Evolutionary conservation across 2,329 filamentous ascomycete species (phyloP).

Genomic region (Endoconidiophora laricicola): DNA sequence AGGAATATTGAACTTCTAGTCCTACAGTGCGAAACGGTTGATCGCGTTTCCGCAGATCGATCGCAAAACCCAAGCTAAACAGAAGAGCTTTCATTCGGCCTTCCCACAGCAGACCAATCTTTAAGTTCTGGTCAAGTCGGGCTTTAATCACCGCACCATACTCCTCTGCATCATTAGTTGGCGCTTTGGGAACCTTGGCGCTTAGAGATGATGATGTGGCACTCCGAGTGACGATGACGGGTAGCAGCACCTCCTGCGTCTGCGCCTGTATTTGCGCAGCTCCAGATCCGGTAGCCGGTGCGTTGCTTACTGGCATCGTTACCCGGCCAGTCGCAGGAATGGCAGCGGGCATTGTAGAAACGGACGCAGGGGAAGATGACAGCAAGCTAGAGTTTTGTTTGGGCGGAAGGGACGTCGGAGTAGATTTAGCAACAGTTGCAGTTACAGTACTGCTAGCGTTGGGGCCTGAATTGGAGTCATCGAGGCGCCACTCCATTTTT

Average conservation of each 20-base stretch:
- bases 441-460: neutral
- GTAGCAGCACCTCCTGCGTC: neutral
- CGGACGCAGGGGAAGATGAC: neutral
- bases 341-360: constrained; percentile 2
- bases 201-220: neutral
- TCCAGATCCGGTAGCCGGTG: constrained; percentile 2
- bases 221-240: neutral
- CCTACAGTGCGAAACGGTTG: constrained; percentile 63
- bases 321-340: neutral
- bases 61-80: constrained; percentile 74
- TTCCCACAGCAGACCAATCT: constrained; percentile 80
- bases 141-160: constrained; percentile 82
- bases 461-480: constrained; percentile 15
- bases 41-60: constrained; percentile 62
- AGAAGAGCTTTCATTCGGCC: constrained; percentile 81
- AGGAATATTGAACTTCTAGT: constrained; percentile 69
- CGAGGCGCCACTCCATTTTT: constrained; percentile 34
- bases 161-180: constrained; percentile 30
- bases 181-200: neutral
- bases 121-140: constrained; percentile 72
- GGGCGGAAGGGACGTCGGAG: neutral
- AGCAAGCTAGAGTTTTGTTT: neutral
- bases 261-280: neutral
- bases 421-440: neutral
- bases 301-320: neutral